Evolutionary conservation across 768 basidiomycete genomes (phyloP), one percentile per base, ranked within the genome.

Genomic region (Brasilioporus rufonigricans): DNA sequence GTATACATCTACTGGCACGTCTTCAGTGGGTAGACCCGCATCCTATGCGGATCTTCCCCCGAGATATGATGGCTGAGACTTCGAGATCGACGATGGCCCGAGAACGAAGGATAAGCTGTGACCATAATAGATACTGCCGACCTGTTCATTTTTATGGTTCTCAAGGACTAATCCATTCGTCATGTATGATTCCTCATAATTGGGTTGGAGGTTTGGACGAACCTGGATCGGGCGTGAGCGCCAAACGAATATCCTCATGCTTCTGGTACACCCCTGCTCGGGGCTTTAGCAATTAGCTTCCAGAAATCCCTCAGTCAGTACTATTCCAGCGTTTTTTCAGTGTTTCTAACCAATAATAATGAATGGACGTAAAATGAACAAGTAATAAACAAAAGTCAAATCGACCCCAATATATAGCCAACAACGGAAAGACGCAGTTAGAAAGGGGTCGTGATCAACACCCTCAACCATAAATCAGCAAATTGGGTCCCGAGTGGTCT

Each of bases 41-140:
- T 21, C 52, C 14, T 65, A 67, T 45, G 14, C 57, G 29, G 69
- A 71, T 53, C 64, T 64, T 45, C 69, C 69, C 41, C 69, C 69
- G 23, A 58, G 61, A 16, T 71, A 71, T 45, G 69, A 64, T 41
- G 58, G 48, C 33, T 71, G 53, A 71, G 33, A 3, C 27, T 38
- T 27, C 1, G 24, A 19, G 24, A 35, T 16, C n/a, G 44, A 5
- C 6, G 33, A 43, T 45, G n/a, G 44, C 29, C 26, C 10, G 46
- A 33, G 21, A 35, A 19, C 18, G 10, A 31, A n/a, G 5, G 21
- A 32, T 24, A 10, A 43, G n/a, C 23, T 33, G 23, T 18, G 29
- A 43, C 13, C 19, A 4, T 33, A 3, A 19, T 33, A 24, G 39
- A 31, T 13, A 18, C 38, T 12, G 5, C n/a, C 33, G 27, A 35